Conservation (phyloP, 2,329 filamentous ascomycete species). For the Phoma sp. region DNA sequence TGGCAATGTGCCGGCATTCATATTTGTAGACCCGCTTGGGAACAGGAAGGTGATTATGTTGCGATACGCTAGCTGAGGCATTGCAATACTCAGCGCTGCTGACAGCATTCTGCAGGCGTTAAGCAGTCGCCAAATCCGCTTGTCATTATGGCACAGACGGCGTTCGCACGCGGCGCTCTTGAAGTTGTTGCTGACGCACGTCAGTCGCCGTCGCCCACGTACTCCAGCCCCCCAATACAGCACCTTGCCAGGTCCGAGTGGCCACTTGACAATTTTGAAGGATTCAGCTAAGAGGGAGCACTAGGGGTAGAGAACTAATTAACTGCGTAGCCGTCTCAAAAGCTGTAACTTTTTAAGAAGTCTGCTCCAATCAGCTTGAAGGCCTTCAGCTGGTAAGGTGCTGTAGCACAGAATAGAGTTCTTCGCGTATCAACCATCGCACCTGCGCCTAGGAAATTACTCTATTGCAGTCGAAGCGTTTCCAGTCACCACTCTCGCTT, state of each 20-base stretch:
- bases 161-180: background rate
- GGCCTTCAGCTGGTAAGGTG: no score
- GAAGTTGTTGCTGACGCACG: background rate
- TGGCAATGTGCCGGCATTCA: conserved; percentile 2
- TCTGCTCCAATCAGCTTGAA: no score
- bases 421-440: background rate
- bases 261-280: no score
- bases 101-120: conserved; percentile 3
- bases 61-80: conserved; percentile 6
- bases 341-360: no score
- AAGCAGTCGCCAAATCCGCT: background rate
- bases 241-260: no score
- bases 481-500: conserved; percentile 36
- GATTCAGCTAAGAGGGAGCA: no score
- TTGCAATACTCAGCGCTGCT: conserved; percentile 7
- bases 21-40: background rate
- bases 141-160: conserved; percentile 1
- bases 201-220: background rate
- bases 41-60: conserved; percentile 1
- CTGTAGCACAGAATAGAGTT: background rate
- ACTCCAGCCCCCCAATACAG: background rate
- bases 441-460: background rate
- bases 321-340: no score
- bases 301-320: no score
- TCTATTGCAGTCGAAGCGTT: conserved; percentile 31